These are phyloP conservation scores for Pycnococcus provasolii DNA, from an alignment of 139 green algal genomes.

Conservation along the genomic window DNA sequence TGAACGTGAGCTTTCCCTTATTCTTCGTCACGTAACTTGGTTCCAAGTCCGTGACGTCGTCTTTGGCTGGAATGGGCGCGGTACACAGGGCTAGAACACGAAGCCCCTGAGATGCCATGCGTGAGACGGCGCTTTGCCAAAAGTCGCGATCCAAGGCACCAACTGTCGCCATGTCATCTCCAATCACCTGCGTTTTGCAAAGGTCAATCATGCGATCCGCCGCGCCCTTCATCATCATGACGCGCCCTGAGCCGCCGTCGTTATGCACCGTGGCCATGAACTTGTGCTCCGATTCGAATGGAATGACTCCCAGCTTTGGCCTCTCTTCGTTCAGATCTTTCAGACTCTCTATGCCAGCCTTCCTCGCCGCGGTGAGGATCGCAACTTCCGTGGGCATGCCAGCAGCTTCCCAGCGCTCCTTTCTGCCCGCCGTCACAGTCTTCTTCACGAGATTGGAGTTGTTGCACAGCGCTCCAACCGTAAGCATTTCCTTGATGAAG, in stretches of 20 bases:
- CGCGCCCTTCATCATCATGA: constrained; percentile 88
- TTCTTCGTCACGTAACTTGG: too few species aligned
- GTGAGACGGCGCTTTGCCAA: too few species aligned
- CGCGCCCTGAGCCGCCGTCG: constrained; percentile 35
- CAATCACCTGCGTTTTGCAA: constrained; percentile 47
- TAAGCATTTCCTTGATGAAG: too few species aligned
- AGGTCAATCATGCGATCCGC: constrained; percentile 76
- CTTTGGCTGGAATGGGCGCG: too few species aligned
- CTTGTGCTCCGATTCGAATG: constrained; percentile 59
- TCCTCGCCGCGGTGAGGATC: constrained; percentile 58
- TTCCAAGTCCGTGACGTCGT: too few species aligned
- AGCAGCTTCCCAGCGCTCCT: constrained; percentile 40
- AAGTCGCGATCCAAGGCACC: too few species aligned
- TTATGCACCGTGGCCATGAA: constrained; percentile 58
- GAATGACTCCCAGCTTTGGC: constrained; percentile 15
- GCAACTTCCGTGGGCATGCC: constrained; percentile 91
- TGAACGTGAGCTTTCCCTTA: too few species aligned
- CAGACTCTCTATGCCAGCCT: constrained; percentile 43
- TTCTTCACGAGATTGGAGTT: too few species aligned
- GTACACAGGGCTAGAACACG: too few species aligned
- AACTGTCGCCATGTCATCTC: not conserved
- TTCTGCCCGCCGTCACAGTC: too few species aligned
- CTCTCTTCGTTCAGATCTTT: constrained; percentile 48
- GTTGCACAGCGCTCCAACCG: too few species aligned
- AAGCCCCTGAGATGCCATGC: too few species aligned